phyloP scores from a whole-genome alignment of 2,329 filamentous ascomycete genomes.

The Aspergillus ochraceoroseus region DNA sequence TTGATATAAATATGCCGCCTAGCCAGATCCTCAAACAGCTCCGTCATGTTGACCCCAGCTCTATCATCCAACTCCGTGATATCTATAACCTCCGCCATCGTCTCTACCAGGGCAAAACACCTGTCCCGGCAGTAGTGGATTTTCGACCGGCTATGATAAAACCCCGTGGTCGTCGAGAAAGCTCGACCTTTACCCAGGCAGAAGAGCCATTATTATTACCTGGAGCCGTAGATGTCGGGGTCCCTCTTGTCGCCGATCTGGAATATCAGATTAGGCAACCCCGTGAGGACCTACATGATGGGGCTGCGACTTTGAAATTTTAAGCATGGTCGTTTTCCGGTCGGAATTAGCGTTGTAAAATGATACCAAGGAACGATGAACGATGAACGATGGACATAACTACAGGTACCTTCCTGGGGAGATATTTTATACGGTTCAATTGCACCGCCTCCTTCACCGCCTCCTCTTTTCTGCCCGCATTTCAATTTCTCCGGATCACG shows the following conservation, averaged over 20 bases:
- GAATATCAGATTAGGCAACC: too few species aligned
- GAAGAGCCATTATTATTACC: neutral
- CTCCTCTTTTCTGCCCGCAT: neutral
- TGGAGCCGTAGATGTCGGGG: constrained; percentile 1
- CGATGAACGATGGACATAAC: too few species aligned
- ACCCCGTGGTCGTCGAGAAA: constrained; percentile 1
- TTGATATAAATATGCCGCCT: constrained; percentile 13
- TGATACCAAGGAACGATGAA: too few species aligned
- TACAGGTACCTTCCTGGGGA: too few species aligned
- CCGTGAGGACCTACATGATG: too few species aligned
- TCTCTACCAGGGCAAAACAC: constrained; percentile 12
- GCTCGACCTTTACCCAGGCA: neutral
- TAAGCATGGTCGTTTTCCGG: too few species aligned
- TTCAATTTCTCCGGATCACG: neutral
- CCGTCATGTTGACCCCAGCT: constrained; percentile 11
- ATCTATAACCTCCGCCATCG: constrained; percentile 13
- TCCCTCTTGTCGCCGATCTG: neutral
- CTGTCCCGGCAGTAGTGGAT: constrained; percentile 5
- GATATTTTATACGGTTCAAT: constrained; percentile 2
- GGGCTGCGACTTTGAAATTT: too few species aligned
- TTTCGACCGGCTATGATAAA: constrained; percentile 1
- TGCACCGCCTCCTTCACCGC: constrained; percentile 3
- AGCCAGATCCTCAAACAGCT: constrained; percentile 14
- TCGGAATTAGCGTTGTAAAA: too few species aligned
- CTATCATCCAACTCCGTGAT: constrained; percentile 12